phyloP scores from a whole-genome alignment of 2,329 filamentous ascomycete genomes.

The Fusarium subglutinans region DNA sequence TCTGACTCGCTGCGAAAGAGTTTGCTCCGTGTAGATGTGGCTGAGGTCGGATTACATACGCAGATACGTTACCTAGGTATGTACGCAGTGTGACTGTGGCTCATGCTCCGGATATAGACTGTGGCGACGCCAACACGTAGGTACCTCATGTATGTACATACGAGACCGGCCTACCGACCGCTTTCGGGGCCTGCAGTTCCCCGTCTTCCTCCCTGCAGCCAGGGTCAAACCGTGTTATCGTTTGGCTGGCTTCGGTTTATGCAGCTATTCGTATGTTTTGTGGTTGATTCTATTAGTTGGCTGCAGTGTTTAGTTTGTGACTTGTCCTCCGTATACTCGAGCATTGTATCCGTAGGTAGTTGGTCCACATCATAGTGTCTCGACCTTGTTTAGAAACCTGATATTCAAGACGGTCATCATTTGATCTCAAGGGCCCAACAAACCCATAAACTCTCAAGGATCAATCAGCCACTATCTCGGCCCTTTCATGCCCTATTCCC shows the following conservation, averaged over 20 bases:
- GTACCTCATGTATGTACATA: not conserved
- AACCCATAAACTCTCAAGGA: not conserved
- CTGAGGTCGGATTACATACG: slow-evolving; percentile 1
- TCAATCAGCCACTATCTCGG: slow-evolving; percentile 14
- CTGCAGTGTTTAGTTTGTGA: too few relatives aligned
- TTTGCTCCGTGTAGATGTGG: slow-evolving; percentile 23
- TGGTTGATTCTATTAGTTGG: not conserved
- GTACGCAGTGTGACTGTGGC: slow-evolving; percentile 13
- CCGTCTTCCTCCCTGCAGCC: not conserved
- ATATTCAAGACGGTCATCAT: slow-evolving; percentile 7
- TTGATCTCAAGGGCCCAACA: slow-evolving; percentile 6
- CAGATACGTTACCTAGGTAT: not conserved
- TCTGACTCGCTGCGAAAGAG: slow-evolving; percentile 28
- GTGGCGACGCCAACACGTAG: slow-evolving; percentile 30
- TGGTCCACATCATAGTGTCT: not conserved
- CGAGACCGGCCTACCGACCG: not conserved
- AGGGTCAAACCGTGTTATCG: not conserved
- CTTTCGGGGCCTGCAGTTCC: slow-evolving; percentile 9
- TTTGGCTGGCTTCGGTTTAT: slow-evolving; percentile 22
- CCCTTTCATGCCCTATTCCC: not conserved
- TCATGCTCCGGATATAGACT: slow-evolving; percentile 15
- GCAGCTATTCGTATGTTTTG: slow-evolving; percentile 12
- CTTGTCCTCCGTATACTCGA: not conserved
- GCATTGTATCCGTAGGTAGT: not conserved
- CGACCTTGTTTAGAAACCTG: not conserved